A percentile compares a stretch with the other conserved stretches of the same genome.
phyloP scores from a whole-genome alignment of 805 yeast genomes.

The Metschnikowia lachancei region DNA sequence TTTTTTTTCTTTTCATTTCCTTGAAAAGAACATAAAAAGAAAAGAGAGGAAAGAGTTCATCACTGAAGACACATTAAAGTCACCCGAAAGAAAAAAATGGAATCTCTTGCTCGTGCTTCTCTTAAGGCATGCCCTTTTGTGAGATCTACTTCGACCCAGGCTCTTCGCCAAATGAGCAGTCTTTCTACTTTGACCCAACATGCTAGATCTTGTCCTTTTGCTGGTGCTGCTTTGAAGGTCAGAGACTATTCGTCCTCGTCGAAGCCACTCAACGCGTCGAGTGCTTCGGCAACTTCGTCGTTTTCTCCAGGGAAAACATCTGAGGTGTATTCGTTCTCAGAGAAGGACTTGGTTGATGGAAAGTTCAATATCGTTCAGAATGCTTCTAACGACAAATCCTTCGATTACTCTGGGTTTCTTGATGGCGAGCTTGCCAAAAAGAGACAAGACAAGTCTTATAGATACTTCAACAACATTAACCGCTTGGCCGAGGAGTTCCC shows the following conservation, averaged over 20 bases:
- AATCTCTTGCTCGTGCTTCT: constrained; percentile 71
- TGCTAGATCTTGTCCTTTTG: constrained; percentile 85
- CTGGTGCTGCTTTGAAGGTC: constrained; percentile 70
- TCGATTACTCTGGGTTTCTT: constrained; percentile 72
- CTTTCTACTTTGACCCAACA: constrained; percentile 45
- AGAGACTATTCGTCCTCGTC: constrained; percentile 49
- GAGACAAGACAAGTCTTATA: constrained; percentile 85
- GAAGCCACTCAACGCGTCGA: constrained; percentile 44
- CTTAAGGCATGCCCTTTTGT: constrained; percentile 83
- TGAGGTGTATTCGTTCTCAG: constrained; percentile 34
- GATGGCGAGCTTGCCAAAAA: constrained; percentile 66
- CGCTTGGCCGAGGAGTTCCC: constrained; percentile 94
- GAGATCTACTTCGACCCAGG: constrained; percentile 54
- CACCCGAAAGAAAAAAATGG: constrained; percentile 48
- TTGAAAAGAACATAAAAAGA: neutral
- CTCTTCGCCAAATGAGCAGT: constrained; percentile 55
- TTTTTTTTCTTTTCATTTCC: no score
- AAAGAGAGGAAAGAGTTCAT: neutral
- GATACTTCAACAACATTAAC: constrained; percentile 96
- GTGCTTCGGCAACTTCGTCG: constrained; percentile 34
- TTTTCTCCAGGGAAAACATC: constrained; percentile 29
- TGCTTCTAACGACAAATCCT: constrained; percentile 49
- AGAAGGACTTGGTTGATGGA: constrained; percentile 26
- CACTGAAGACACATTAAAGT: neutral
- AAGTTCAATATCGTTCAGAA: constrained; percentile 23